Conservation (phyloP, 1,139 yeast genomes). For the Saccharomyces hybrid region DNA sequence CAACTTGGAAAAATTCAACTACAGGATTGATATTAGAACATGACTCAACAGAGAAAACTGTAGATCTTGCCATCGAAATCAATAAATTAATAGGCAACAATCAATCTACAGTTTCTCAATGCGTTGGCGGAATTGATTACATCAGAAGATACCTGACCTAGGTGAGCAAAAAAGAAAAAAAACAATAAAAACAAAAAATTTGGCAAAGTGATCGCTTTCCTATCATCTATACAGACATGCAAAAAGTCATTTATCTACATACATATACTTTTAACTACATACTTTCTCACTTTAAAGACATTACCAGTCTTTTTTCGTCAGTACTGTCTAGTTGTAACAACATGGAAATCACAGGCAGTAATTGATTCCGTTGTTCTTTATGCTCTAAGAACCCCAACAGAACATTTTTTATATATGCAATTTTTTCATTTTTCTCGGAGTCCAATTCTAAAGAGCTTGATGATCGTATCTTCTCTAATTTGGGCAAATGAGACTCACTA, state of each 20-base stretch:
- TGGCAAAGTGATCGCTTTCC: neutral
- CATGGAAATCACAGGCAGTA: conserved; percentile 78
- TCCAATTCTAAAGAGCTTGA: conserved; percentile 16
- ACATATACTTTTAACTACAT: neutral
- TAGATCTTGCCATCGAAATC: conserved; percentile 57
- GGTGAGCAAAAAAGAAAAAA: neutral
- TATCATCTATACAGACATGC: neutral
- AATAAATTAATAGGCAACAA: conserved; percentile 43
- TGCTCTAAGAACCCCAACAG: conserved; percentile 83
- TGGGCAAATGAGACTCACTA: conserved; percentile 7
- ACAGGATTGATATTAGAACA: conserved; percentile 78
- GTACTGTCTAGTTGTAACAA: conserved; percentile 57
- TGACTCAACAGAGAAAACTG: conserved; percentile 63
- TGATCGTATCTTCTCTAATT: conserved; percentile 9
- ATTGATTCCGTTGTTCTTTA: conserved; percentile 77
- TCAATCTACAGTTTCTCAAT: conserved; percentile 76
- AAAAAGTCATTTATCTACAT: neutral
- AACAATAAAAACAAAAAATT: neutral
- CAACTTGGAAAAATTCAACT: conserved; percentile 39
- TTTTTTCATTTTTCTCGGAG: conserved; percentile 36
- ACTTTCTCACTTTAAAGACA: conserved; percentile 44
- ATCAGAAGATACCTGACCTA: conserved; percentile 18
- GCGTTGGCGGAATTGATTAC: conserved; percentile 56
- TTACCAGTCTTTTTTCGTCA: conserved; percentile 64
- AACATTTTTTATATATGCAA: conserved; percentile 81